These are phyloP conservation scores for Apiospora phragmitis DNA, from an alignment of 2,329 filamentous ascomycete genomes.

Conservation along the genomic window DNA sequence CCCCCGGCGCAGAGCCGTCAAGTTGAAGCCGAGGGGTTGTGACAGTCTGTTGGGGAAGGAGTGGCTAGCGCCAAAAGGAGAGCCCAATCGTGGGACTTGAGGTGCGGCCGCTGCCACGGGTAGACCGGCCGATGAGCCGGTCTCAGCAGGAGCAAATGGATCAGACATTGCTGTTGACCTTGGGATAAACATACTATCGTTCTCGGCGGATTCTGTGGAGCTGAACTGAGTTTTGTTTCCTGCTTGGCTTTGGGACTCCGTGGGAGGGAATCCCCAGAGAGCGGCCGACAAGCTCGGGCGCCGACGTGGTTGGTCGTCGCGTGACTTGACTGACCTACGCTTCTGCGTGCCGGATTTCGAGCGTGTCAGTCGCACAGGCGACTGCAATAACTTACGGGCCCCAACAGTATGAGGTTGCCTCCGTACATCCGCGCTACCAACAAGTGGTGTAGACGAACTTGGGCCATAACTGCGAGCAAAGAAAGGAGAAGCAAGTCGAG, in stretches of 20 bases:
- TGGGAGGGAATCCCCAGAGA: conserved; percentile 49
- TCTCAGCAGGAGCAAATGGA: conserved; percentile 16
- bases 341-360: conserved; percentile 57
- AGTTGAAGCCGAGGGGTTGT: conserved; percentile 46
- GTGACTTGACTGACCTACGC: conserved; percentile 50
- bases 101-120: conserved; percentile 37
- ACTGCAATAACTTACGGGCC: conserved; percentile 51
- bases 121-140: conserved; percentile 17
- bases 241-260: conserved; percentile 21
- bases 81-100: conserved; percentile 50
- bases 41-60: conserved; percentile 62
- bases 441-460: conserved; percentile 54
- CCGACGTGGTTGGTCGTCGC: conserved; percentile 49
- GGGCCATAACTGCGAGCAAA: conserved; percentile 61
- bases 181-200: conserved; percentile 15
- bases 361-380: conserved; percentile 51
- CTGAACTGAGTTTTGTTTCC: conserved; percentile 10
- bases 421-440: conserved; percentile 38
- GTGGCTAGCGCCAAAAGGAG: conserved; percentile 59
- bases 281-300: conserved; percentile 57
- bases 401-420: conserved; percentile 51
- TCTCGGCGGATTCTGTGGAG: conserved; percentile 11
- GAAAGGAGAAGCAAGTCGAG: conserved; percentile 56
- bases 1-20: conserved; percentile 47
- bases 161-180: conserved; percentile 11